A percentile compares a stretch with the other conserved stretches of the same genome.
These are phyloP conservation scores for Salix exigua DNA, from an alignment of 345 rosid species.

Conservation along the genomic window DNA sequence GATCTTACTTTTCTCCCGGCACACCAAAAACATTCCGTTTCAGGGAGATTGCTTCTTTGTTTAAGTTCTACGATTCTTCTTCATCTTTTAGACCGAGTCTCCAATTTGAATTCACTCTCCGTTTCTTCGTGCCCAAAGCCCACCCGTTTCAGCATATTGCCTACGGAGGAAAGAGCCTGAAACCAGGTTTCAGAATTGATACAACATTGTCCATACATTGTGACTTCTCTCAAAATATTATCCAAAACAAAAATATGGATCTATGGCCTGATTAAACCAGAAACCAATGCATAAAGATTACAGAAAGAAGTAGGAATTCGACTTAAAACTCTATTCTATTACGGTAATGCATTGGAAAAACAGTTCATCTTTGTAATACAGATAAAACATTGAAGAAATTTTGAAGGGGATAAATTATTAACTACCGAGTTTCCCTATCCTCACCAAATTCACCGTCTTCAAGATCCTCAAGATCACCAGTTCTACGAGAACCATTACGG, in stretches of 20 bases:
- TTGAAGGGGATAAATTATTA: background rate
- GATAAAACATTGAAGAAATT: slow-evolving; percentile 1
- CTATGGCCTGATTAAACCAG: background rate
- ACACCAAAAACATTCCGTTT: no score
- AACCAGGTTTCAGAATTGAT: background rate
- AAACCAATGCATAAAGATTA: background rate
- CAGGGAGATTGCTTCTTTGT: no score
- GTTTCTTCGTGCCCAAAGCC: background rate
- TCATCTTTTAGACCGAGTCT: background rate
- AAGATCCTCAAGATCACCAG: slow-evolving; percentile 55
- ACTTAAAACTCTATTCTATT: background rate
- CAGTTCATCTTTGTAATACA: background rate
- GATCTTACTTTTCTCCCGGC: no score
- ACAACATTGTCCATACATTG: background rate
- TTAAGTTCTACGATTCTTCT: background rate
- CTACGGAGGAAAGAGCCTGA: background rate
- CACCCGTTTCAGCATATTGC: background rate
- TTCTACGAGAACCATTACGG: slow-evolving; percentile 48
- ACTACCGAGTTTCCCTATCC: slow-evolving; percentile 35
- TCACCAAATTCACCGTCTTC: slow-evolving; percentile 85
- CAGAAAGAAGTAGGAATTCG: background rate
- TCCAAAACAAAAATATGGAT: slow-evolving; percentile 5
- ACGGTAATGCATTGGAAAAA: background rate
- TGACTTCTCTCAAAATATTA: background rate
- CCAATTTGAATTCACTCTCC: background rate